These are phyloP conservation scores for Aspergillus arachidicola DNA, from an alignment of 2,329 filamentous ascomycete species.

Conservation along the genomic window DNA sequence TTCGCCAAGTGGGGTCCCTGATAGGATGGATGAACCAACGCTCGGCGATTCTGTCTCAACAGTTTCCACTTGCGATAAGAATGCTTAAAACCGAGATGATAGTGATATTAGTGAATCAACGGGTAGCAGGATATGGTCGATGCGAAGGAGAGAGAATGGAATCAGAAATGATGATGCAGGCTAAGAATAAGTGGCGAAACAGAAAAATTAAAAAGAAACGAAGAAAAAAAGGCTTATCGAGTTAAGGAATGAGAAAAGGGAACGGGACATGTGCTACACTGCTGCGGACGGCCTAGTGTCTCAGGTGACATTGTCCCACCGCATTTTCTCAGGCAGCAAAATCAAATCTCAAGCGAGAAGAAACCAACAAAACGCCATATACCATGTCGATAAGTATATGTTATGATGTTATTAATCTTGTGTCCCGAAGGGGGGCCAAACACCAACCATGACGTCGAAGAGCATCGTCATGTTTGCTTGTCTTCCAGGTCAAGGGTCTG, in stretches of 20 bases:
- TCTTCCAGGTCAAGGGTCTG: background rate
- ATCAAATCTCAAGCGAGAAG: background rate
- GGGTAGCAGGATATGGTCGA: background rate
- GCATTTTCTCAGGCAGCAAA: background rate
- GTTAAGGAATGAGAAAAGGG: background rate
- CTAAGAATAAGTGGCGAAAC: background rate
- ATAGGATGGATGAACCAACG: conserved; percentile 8
- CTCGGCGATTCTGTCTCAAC: conserved; percentile 3
- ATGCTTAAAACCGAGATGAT: background rate
- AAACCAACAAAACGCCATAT: background rate
- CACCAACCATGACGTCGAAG: too few species aligned
- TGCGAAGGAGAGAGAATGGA: background rate
- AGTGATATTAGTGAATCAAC: background rate
- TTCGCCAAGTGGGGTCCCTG: conserved; percentile 8
- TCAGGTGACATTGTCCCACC: conserved; percentile 2
- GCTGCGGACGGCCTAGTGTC: conserved; percentile 5
- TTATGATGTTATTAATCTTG: conserved; percentile 1
- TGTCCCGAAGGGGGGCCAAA: background rate
- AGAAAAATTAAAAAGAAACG: background rate
- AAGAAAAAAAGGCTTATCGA: background rate
- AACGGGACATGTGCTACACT: conserved; percentile 1
- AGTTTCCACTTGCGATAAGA: conserved; percentile 2
- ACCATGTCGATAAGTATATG: background rate
- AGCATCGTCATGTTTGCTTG: background rate
- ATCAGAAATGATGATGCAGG: background rate